Conservation (phyloP, 495 filamentous ascomycete genomes). For the Penicillium flavigenum region DNA sequence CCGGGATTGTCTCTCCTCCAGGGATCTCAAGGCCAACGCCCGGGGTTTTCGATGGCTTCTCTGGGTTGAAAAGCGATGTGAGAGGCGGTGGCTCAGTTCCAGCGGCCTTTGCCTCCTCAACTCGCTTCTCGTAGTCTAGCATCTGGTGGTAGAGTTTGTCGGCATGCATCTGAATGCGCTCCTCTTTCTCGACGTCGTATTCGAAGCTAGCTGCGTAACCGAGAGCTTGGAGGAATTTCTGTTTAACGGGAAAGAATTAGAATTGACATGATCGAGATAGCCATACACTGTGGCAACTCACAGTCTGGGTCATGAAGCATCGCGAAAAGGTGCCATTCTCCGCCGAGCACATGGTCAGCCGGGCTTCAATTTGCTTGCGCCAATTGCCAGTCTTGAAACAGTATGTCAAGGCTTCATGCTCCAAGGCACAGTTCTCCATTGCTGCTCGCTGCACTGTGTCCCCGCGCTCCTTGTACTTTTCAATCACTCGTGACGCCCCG, state of each 20-base stretch:
- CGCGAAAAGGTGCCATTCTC: constrained; percentile 69
- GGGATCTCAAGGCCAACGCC: constrained; percentile 32
- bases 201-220: constrained; percentile 76
- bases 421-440: constrained; percentile 88
- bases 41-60: constrained; percentile 19
- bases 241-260: constrained; percentile 9
- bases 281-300: constrained; percentile 38
- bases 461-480: constrained; percentile 79
- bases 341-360: constrained; percentile 69
- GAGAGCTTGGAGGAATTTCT: constrained; percentile 85
- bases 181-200: constrained; percentile 66
- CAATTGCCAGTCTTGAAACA: constrained; percentile 71
- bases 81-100: constrained; percentile 46
- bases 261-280: neutral
- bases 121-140: constrained; percentile 69
- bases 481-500: constrained; percentile 74
- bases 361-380: constrained; percentile 44
- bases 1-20: constrained; percentile 36
- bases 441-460: constrained; percentile 75
- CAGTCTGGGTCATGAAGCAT: constrained; percentile 80
- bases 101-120: constrained; percentile 64
- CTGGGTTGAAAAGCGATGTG: constrained; percentile 42
- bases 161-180: constrained; percentile 93
- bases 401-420: constrained; percentile 69
- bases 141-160: constrained; percentile 85